These are phyloP conservation scores for Halocafeteria seosinensis DNA, from an alignment of 108 stramenopile genomes.

Conservation along the genomic window DNA sequence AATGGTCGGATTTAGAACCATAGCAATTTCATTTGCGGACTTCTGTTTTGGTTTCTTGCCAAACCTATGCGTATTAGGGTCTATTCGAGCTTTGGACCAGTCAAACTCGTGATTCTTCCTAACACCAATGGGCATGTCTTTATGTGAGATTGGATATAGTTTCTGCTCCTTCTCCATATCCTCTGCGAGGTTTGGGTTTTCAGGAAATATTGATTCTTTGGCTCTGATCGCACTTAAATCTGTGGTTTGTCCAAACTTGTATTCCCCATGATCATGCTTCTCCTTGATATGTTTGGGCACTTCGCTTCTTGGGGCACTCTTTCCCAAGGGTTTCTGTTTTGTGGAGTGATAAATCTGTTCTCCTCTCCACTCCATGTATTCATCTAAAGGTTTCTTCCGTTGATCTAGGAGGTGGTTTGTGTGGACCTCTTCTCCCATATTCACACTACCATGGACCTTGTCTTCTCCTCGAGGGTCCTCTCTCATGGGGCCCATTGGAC, in stretches of 20 bases:
- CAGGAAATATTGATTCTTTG: background rate
- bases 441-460: background rate
- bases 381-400: background rate
- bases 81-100: too few relatives aligned
- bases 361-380: background rate
- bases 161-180: background rate
- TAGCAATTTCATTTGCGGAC: too few relatives aligned
- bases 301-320: background rate
- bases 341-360: background rate
- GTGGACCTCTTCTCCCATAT: background rate
- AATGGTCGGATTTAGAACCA: too few relatives aligned
- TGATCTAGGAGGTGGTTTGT: background rate
- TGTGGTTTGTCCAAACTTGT: background rate
- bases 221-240: background rate
- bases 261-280: background rate
- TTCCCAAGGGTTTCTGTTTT: background rate
- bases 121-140: too few relatives aligned
- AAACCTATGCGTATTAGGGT: background rate
- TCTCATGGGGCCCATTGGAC: background rate
- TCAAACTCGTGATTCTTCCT: too few relatives aligned
- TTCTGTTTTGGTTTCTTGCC: background rate
- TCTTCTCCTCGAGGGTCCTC: background rate
- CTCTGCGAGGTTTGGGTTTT: background rate
- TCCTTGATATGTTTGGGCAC: background rate
- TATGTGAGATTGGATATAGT: background rate